Percentiles rank a stretch among this genome's conserved stretches.
Evolutionary conservation across 176 grass and related monocot genomes (phyloP).

Genomic region (Aegilops longissima): DNA sequence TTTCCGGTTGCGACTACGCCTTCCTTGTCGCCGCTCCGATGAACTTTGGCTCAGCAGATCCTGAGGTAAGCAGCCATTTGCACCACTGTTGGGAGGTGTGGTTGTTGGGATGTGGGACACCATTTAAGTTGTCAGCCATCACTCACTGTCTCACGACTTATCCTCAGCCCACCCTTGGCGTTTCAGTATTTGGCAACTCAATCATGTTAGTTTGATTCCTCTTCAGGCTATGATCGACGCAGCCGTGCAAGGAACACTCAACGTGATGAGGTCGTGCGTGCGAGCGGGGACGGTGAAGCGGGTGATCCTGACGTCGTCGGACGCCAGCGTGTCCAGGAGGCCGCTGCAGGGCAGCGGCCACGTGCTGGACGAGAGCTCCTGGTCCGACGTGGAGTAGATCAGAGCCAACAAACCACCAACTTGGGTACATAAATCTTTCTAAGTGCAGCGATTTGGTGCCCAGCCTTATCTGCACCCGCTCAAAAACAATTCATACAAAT

Average conservation of each 20-base stretch:
- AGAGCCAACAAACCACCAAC: slow-evolving; percentile 15
- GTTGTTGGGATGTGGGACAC: no score
- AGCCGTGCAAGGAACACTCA: slow-evolving; percentile 46
- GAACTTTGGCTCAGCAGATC: slow-evolving; percentile 37
- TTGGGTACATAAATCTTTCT: slow-evolving; percentile 53
- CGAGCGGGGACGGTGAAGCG: no score
- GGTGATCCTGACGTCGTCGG: slow-evolving; percentile 34
- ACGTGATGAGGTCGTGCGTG: slow-evolving; percentile 15
- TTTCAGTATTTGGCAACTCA: no score
- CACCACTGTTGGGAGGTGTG: no score
- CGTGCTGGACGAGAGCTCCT: no score
- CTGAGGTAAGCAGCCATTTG: slow-evolving; percentile 32
- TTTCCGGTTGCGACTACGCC: slow-evolving; percentile 38
- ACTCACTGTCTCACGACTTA: no score
- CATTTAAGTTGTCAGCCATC: no score
- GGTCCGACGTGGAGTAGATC: slow-evolving; percentile 51
- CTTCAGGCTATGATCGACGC: slow-evolving; percentile 39
- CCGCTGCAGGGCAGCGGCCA: slow-evolving; percentile 30
- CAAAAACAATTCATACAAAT: no score
- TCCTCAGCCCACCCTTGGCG: no score
- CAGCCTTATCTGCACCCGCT: no score
- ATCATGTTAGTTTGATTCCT: no score
- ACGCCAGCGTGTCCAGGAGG: slow-evolving; percentile 15
- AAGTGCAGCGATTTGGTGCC: no score
- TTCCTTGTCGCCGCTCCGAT: slow-evolving; percentile 44